Conservation (phyloP, 495 filamentous ascomycete genomes). For the Penicillium canariense region DNA sequence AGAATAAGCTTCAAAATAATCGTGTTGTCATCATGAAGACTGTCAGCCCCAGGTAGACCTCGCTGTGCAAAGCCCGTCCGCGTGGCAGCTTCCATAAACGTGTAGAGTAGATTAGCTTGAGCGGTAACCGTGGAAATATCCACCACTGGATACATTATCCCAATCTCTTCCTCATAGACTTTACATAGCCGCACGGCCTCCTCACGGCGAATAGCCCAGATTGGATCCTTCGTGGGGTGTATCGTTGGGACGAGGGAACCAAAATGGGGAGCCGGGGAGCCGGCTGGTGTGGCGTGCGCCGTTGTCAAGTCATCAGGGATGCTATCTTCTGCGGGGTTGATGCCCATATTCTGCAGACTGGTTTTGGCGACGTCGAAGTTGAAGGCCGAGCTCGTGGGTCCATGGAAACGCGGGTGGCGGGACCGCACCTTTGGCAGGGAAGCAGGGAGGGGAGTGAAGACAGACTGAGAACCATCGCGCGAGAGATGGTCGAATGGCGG, state of each 20-base stretch:
- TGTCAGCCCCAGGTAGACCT: slow-evolving; percentile 56
- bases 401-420: slow-evolving; percentile 69
- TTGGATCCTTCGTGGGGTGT: slow-evolving; percentile 62
- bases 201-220: slow-evolving; percentile 69
- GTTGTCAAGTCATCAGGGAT: slow-evolving; percentile 57
- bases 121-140: slow-evolving; percentile 63
- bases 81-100: slow-evolving; percentile 67
- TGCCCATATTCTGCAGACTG: slow-evolving; percentile 87
- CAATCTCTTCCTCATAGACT: slow-evolving; percentile 80
- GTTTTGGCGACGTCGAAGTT: slow-evolving; percentile 84
- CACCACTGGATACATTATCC: slow-evolving; percentile 81
- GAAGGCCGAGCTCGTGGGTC: slow-evolving; percentile 83
- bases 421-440: slow-evolving; percentile 35
- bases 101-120: slow-evolving; percentile 63
- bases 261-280: slow-evolving; percentile 51
- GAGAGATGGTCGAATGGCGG: slow-evolving; percentile 38
- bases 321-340: slow-evolving; percentile 53
- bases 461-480: slow-evolving; percentile 37
- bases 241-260: slow-evolving; percentile 34
- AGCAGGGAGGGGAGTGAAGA: slow-evolving; percentile 34
- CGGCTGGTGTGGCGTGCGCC: slow-evolving; percentile 49
- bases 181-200: slow-evolving; percentile 69
- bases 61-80: slow-evolving; percentile 56
- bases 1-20: slow-evolving; percentile 75
- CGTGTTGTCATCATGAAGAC: slow-evolving; percentile 65